phyloP scores from a whole-genome alignment of 352 stramenopile species.

The Pythium aphanidermatum region DNA sequence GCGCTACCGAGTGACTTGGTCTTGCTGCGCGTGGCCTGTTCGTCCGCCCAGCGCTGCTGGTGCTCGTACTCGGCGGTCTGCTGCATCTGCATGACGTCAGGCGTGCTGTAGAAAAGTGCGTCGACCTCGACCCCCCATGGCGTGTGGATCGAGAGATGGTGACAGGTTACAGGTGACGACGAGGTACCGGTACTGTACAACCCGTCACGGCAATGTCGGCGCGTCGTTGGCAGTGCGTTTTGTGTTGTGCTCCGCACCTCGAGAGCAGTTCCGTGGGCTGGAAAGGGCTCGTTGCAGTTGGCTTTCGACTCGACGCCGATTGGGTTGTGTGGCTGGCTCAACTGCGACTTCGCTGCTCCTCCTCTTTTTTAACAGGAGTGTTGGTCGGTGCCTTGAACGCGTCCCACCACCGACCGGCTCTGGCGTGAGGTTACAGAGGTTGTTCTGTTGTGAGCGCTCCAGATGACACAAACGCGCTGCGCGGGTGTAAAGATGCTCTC shows the following conservation, averaged over 20 bases:
- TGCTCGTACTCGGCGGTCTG: conserved; percentile 10
- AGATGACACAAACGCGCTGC: too few species aligned
- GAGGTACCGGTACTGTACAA: background rate
- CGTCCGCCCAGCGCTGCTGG: conserved; percentile 13
- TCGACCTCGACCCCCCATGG: conserved; percentile 17
- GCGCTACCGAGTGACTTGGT: conserved; percentile 4
- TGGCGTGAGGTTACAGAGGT: conserved; percentile 1
- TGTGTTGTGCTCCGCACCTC: too few species aligned
- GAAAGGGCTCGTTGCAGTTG: too few species aligned
- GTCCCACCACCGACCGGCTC: background rate
- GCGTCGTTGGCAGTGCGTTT: too few species aligned
- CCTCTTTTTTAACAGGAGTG: conserved; percentile 22
- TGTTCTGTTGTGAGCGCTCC: conserved; percentile 13
- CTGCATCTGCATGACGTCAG: conserved; percentile 7
- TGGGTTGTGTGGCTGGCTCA: background rate
- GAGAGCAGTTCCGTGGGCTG: too few species aligned
- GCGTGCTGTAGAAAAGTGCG: conserved; percentile 3
- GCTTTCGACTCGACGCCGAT: too few species aligned
- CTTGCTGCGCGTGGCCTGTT: conserved; percentile 10
- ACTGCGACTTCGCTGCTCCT: background rate
- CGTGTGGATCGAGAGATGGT: too few species aligned
- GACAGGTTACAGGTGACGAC: too few species aligned
- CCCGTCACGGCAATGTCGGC: background rate
- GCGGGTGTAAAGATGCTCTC: too few species aligned
- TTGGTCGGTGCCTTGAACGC: background rate